Conservation (phyloP, 768 basidiomycete species). For the Phaffia tasmanica region DNA sequence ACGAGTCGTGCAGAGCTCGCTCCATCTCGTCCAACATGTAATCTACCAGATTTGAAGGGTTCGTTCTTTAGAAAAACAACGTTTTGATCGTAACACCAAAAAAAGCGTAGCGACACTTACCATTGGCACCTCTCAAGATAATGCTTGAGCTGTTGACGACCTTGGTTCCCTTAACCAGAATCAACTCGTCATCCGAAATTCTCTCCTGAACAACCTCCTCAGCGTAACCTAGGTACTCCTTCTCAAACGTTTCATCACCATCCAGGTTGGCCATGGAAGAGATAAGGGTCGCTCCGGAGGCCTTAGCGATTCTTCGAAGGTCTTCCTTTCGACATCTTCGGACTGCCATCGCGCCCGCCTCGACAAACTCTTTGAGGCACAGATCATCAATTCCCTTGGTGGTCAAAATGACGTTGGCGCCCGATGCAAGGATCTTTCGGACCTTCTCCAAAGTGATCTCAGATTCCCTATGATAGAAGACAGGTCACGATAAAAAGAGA, state of each 20-base stretch:
- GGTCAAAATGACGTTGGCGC: slow-evolving; percentile 92
- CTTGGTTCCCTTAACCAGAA: slow-evolving; percentile 94
- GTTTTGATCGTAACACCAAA: background rate
- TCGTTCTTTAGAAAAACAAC: background rate
- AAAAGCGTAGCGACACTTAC: background rate
- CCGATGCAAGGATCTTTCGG: slow-evolving; percentile 86
- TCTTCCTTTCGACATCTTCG: slow-evolving; percentile 97
- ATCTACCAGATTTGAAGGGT: slow-evolving; percentile 42
- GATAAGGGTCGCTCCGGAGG: slow-evolving; percentile 86
- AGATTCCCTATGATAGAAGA: slow-evolving; percentile 54
- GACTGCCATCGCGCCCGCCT: slow-evolving; percentile 97
- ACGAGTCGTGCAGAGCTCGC: slow-evolving; percentile 80
- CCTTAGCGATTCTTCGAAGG: slow-evolving; percentile 88
- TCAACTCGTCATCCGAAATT: slow-evolving; percentile 96
- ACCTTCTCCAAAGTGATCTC: slow-evolving; percentile 94
- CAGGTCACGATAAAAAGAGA: background rate
- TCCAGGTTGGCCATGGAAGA: slow-evolving; percentile 91
- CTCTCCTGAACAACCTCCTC: slow-evolving; percentile 96
- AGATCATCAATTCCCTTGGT: slow-evolving; percentile 98
- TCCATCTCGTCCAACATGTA: slow-evolving; percentile 99
- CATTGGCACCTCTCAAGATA: slow-evolving; percentile 84
- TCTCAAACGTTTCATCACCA: slow-evolving; percentile 94
- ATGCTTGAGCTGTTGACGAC: slow-evolving; percentile 87
- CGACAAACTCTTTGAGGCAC: slow-evolving; percentile 95
- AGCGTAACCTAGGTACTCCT: slow-evolving; percentile 75